Evolutionary conservation across 768 basidiomycete species (phyloP), one percentile per base, ranked within the genome.

Genomic region (Pleurotus djamor): DNA sequence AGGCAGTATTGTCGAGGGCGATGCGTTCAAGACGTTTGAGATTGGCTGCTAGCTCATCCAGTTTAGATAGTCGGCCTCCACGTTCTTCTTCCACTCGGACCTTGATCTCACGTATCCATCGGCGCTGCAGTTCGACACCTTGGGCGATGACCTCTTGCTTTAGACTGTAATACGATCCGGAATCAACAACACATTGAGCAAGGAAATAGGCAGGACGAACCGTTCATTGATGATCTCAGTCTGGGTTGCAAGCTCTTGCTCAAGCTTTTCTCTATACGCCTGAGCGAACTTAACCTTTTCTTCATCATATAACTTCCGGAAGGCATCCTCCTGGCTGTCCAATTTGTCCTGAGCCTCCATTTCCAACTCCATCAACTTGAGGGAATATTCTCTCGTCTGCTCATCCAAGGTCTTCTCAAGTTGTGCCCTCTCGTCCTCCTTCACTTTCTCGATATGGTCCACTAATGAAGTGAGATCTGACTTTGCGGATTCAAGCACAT

Each of bases 51-150:
- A 99, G 88, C 70, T 96, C 92, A 67, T 96, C 94, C 36, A 99
- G 86, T 73, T 95, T 97, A 48, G 94, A 91, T 8, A 99, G 83
- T 57, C 97, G 90, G 10, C 95, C 95, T 13, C 94, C 94, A 47
- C 97, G 94, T 73, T 99, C 97, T 68, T 94, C 85, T 74, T 99
- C 96, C 59, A 99, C 96, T 63, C 88, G 90, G 52, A 95, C 83
- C 76, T 98, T 97, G 79, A 98, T 88, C 60, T 98, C 94, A 35
- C 93, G 87, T 44, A 99, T 91, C 96, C 96, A 98, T 57, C 93
- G 84, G 52, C 95, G 88, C 70, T 98, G 97, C 21, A 98, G 86
- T 74, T 98, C 97, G 67, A 99, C 94, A 14, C 96, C 97, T 71
- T 98, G 96, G 3, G 95, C 90, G 52, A 98, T 83, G 56, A 98